Conservation (phyloP, 768 basidiomycete species). For the Russula compacta region DNA sequence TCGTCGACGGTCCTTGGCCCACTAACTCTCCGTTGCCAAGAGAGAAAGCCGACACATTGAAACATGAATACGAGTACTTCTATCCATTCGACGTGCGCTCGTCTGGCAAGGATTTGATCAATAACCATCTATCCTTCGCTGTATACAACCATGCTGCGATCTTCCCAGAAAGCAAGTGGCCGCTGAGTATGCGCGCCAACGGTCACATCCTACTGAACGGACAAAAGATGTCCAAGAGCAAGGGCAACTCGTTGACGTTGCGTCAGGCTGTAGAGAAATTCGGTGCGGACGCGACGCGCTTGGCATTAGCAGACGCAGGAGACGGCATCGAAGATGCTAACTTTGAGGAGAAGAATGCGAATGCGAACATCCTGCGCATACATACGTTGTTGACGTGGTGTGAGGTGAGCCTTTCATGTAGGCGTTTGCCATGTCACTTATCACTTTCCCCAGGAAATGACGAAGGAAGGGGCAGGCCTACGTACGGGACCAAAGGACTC, state of each 20-base stretch:
- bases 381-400: conserved; percentile 90
- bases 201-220: conserved; percentile 97
- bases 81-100: conserved; percentile 98
- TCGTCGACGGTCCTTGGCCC: conserved; percentile 73
- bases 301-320: conserved; percentile 92
- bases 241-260: conserved; percentile 90
- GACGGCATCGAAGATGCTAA: conserved; percentile 98
- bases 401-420: conserved; percentile 43
- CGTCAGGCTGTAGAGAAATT: conserved; percentile 87
- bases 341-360: conserved; percentile 97
- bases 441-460: conserved; percentile 55
- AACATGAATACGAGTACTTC: conserved; percentile 91
- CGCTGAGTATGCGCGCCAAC: conserved; percentile 85
- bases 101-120: conserved; percentile 94
- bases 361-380: conserved; percentile 89
- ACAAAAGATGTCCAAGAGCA: conserved; percentile 98
- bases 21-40: conserved; percentile 50
- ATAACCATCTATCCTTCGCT: conserved; percentile 90
- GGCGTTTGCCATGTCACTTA: background rate
- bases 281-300: conserved; percentile 89
- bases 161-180: conserved; percentile 86
- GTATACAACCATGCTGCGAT: conserved; percentile 94
- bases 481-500: conserved; percentile 59
- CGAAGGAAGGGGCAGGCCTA: conserved; percentile 58
- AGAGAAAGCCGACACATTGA: conserved; percentile 77